Evolutionary conservation across 306 rosid species (phyloP).

Genomic region (Malus orientalis): DNA sequence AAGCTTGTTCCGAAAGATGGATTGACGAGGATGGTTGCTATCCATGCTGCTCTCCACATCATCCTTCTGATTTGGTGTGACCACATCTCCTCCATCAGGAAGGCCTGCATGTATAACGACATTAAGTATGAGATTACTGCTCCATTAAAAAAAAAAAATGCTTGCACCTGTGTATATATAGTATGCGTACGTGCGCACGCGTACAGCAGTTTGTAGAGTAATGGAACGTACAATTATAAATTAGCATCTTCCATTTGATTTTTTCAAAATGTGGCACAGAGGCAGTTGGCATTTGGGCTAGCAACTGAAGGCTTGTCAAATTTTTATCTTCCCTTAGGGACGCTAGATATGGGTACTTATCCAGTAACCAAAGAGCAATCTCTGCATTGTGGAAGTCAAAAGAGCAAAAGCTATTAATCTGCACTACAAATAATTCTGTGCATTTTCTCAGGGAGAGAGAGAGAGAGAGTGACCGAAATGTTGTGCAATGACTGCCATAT

Average conservation of each 20-base stretch:
- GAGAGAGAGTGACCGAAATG: neutral
- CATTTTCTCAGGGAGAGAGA: neutral
- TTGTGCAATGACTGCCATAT: slow-evolving; percentile 1
- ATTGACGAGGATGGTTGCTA: neutral
- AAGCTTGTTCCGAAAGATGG: neutral
- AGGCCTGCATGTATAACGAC: neutral
- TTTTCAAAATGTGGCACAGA: neutral
- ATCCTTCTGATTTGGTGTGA: neutral
- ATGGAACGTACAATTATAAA: neutral
- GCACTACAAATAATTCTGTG: too few species aligned
- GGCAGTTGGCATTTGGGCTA: slow-evolving; percentile 20
- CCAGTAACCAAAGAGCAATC: slow-evolving; percentile 1
- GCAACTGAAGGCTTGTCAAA: slow-evolving; percentile 1
- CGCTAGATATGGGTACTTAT: neutral
- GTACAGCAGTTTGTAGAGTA: too few species aligned
- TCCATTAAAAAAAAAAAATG: too few species aligned
- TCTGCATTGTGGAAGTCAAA: neutral
- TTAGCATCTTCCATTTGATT: neutral
- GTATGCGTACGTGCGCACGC: neutral
- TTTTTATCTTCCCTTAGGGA: neutral
- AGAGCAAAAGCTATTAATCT: neutral
- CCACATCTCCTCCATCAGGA: neutral
- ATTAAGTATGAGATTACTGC: too few species aligned
- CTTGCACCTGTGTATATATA: too few species aligned
- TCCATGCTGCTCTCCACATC: neutral